phyloP scores from a whole-genome alignment of 345 rosid species.

The Eucalyptus cloeziana region DNA sequence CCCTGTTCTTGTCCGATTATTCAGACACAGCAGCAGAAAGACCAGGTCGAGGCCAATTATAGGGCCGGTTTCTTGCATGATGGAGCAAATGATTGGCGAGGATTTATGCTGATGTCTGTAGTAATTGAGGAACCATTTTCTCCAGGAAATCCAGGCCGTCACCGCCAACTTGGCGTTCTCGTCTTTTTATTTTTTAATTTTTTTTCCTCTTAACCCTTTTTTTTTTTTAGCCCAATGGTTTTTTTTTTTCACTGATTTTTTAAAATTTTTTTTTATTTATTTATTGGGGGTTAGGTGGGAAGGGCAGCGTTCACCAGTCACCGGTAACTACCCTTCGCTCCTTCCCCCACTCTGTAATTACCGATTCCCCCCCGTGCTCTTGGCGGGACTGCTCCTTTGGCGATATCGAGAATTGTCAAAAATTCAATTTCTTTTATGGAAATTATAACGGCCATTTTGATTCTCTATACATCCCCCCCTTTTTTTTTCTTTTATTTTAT shows the following conservation, averaged over 20 bases:
- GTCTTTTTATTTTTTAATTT: background rate
- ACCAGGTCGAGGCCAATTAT: too few relatives aligned
- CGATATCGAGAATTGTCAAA: background rate
- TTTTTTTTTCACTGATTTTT: background rate
- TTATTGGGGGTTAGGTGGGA: background rate
- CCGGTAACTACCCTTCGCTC: background rate
- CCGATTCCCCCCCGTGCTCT: background rate
- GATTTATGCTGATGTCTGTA: too few relatives aligned
- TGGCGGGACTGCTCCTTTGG: background rate
- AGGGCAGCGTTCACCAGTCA: background rate
- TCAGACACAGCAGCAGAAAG: too few relatives aligned
- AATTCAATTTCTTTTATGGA: background rate
- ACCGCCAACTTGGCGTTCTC: background rate
- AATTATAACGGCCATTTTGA: background rate
- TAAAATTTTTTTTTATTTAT: background rate
- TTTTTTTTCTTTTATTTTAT: accelerated
- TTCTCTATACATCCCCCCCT: background rate
- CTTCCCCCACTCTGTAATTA: background rate
- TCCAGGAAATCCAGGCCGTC: too few relatives aligned
- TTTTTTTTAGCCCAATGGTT: background rate
- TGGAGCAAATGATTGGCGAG: too few relatives aligned
- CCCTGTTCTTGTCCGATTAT: too few relatives aligned
- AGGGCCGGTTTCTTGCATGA: too few relatives aligned
- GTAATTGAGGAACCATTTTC: too few relatives aligned
- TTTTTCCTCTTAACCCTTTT: background rate